Base-by-base conservation (phyloP, 2,329 filamentous ascomycete species). In the Calonectria pauciramosa region DNA sequence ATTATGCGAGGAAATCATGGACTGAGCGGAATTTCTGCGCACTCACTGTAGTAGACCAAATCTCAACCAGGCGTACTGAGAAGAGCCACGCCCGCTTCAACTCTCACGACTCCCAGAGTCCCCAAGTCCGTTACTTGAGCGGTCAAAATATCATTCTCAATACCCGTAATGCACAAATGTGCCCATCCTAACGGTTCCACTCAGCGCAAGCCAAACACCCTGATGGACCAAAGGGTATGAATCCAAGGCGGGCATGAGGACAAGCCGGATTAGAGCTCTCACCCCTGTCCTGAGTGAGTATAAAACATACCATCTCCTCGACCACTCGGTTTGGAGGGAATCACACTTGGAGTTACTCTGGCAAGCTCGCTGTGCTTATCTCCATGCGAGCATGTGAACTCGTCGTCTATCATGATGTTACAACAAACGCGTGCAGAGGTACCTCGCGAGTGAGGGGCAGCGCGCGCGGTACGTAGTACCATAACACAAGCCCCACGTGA, bases 381-480 rank as follows among this genome's bases (percentile, higher is more conserved):
- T 18, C 36, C 56, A 63, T 18, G 16, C 36, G 23, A 63, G 26
- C 56, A 41, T 63, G 56, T 63, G 56, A 38, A 28, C 3, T 18
- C 34, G 38, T 63, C n/a, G 36, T 63, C 34, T 26, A 63, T 63
- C 56, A 63, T 63, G 56, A n/a, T 38, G 44, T 36, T 20, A 18
- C 41, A 32, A 16, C 28, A 8, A 20, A 49, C 41, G 41, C 60
- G 38, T 47, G 18, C 18, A 20, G 18, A 65, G 60, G 18, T 65
- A 26, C 23, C 18, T 49, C 34, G 26, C 28, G 56, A 70, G 44
- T 70, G 68, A 70, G 68, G 68, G 68, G 68, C 56, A 64, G 47
- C 44, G 54, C 47, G 44, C 56, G 68, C 26, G 68, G 47, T 70
- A 70, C 56, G 56, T 70, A 64, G 56, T 70, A 52, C 63, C 56